Evolutionary conservation across 2,329 filamentous ascomycete species (phyloP).

Genomic region (Penicillium janthinellum): DNA sequence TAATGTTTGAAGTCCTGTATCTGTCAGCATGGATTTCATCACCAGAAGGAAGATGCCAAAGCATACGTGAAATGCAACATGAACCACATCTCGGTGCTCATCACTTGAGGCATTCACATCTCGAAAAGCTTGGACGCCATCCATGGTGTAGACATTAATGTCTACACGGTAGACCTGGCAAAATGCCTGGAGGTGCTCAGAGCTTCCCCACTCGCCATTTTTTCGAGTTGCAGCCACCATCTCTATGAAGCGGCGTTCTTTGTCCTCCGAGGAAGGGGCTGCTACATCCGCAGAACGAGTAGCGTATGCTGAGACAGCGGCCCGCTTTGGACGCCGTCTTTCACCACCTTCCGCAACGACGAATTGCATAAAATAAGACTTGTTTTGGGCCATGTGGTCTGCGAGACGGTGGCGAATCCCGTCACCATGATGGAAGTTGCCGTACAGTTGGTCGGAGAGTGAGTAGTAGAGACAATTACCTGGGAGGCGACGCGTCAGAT

Average conservation of each 20-base stretch:
- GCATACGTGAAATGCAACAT: slow-evolving; percentile 67
- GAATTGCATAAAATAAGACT: slow-evolving; percentile 66
- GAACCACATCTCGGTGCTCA: slow-evolving; percentile 45
- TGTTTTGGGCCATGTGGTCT: slow-evolving; percentile 62
- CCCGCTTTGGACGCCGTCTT: slow-evolving; percentile 60
- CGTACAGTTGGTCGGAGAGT: slow-evolving; percentile 67
- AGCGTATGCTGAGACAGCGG: slow-evolving; percentile 47
- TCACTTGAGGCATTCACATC: slow-evolving; percentile 45
- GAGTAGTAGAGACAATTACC: slow-evolving; percentile 72
- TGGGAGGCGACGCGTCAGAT: slow-evolving; percentile 39
- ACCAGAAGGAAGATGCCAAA: background rate
- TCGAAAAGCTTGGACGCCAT: slow-evolving; percentile 47
- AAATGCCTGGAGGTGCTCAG: slow-evolving; percentile 69
- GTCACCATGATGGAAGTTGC: slow-evolving; percentile 58
- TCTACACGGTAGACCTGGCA: slow-evolving; percentile 62
- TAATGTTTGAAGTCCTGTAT: slow-evolving; percentile 65
- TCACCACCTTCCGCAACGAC: slow-evolving; percentile 59
- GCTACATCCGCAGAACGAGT: slow-evolving; percentile 48
- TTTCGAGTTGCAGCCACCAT: slow-evolving; percentile 63
- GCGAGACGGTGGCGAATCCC: slow-evolving; percentile 63
- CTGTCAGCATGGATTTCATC: slow-evolving; percentile 12
- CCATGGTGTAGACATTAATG: slow-evolving; percentile 60
- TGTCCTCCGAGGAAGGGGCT: slow-evolving; percentile 53
- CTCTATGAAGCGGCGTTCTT: slow-evolving; percentile 59
- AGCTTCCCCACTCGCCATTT: slow-evolving; percentile 65